Percentiles rank a stretch among this genome's conserved stretches.
Conservation (phyloP, 331 rosid species). For the Stylosanthes scabra region DNA sequence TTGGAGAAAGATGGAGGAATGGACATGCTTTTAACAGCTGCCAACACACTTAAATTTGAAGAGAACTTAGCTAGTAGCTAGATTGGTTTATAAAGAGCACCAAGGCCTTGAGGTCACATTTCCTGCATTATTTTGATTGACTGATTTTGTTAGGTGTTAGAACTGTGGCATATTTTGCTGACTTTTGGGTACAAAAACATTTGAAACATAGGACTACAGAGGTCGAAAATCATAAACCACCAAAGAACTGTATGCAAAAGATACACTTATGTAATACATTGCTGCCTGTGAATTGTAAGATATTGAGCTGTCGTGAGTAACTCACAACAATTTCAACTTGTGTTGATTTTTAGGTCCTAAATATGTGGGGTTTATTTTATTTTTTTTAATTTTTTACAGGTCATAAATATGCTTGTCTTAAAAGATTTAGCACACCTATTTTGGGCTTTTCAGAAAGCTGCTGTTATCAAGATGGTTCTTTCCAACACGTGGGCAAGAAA, state of each 20-base stretch:
- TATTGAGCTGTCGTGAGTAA: neutral
- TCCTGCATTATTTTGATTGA: slow-evolving; percentile 42
- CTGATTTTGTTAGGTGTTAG: slow-evolving; percentile 65
- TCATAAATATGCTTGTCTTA: no score
- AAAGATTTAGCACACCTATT: no score
- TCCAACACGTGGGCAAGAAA: no score
- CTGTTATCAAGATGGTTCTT: no score
- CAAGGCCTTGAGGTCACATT: slow-evolving; percentile 29
- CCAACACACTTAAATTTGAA: slow-evolving; percentile 59
- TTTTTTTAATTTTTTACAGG: no score
- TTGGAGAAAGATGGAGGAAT: slow-evolving; percentile 70
- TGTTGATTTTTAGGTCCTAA: no score
- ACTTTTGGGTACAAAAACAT: slow-evolving; percentile 50
- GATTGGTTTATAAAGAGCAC: slow-evolving; percentile 41
- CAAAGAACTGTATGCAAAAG: slow-evolving; percentile 35
- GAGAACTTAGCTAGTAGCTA: slow-evolving; percentile 53
- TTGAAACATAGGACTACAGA: slow-evolving; percentile 50
- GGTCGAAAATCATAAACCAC: slow-evolving; percentile 41
- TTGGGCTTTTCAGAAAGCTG: no score
- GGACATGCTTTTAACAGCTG: slow-evolving; percentile 88
- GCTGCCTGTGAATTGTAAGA: slow-evolving; percentile 38
- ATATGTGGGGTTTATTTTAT: no score
- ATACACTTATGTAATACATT: slow-evolving; percentile 40
- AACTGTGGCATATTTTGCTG: slow-evolving; percentile 53
- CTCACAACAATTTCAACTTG: no score